Conservation (phyloP, 352 stramenopile species). For the Pythium biforme region DNA sequence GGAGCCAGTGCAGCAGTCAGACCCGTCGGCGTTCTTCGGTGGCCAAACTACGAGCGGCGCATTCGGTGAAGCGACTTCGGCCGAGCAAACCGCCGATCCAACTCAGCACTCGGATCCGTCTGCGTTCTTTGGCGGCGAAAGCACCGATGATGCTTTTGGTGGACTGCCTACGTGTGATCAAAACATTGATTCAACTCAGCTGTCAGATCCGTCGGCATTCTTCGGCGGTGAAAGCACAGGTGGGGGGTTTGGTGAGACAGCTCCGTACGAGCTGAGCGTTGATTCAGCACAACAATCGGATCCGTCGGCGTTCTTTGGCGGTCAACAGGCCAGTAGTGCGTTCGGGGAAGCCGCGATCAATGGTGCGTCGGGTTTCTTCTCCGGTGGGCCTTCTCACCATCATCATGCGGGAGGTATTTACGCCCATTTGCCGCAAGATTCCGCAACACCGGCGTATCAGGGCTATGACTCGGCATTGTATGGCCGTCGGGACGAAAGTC, state of each 20-base stretch:
- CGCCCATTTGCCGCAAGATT: constrained; percentile 14
- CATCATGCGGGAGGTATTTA: constrained; percentile 22
- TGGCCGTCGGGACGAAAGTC: constrained; percentile 3
- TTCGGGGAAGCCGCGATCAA: constrained; percentile 5
- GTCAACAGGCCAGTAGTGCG: constrained; percentile 12
- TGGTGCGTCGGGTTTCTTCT: constrained; percentile 42
- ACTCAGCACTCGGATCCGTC: constrained; percentile 1
- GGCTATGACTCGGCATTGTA: constrained; percentile 5
- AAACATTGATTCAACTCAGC: not conserved
- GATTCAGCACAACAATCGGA: constrained; percentile 12
- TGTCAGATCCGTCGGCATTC: not conserved
- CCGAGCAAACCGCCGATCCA: not conserved
- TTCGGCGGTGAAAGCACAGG: not conserved
- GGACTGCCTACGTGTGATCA: not conserved
- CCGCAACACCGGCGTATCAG: constrained; percentile 1
- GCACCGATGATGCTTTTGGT: not conserved
- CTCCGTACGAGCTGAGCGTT: not conserved
- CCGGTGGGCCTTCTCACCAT: constrained; percentile 30
- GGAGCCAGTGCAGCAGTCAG: too few species aligned
- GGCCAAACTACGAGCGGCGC: too few species aligned
- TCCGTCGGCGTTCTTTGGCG: constrained; percentile 37
- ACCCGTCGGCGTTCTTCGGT: too few species aligned
- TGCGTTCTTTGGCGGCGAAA: not conserved
- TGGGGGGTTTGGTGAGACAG: not conserved
- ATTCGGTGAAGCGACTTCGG: too few species aligned